Evolutionary conservation across 148 eudicot genomes (phyloP), one percentile per base, ranked within the genome.

Genomic region (Camellia sinensis): DNA sequence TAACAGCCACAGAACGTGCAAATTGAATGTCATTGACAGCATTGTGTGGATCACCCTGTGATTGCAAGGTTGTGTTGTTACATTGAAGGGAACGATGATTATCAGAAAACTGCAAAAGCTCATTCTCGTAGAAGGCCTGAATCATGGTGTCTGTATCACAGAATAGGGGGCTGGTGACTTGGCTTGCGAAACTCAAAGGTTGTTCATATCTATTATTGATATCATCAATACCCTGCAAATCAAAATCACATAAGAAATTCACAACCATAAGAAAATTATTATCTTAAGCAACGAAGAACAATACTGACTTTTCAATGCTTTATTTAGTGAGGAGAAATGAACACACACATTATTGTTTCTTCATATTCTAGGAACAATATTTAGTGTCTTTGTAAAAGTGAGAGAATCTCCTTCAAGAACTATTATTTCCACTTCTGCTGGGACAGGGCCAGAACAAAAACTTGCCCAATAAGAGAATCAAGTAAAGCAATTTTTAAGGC

Each of bases 41-140:
- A 67, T 76, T 83, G 45, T 80, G 86, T 19, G 85, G 76, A 78
- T 89, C 88, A 22, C 75, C 68, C 48, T 79, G 79, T 74, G 84
- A 86, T 6, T 82, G 90, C 64, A 87, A 75, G 71, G 70, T 56
- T 40, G 86, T n/a, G 64, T 45, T 80, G 53, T 65, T 73, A 66
- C 87, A 73, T 50, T 74, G 90, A 41, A 87, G 74, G 41, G 91
- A 71, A 76, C 67, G 82, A 73, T 81, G 89, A 2, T 84, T 78
- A 52, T 83, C 91, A 78, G 92, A 84, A 73, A 86, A 83, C 37
- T 83, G 83, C 75, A 88, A 82, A 74, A 86, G 89, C 19, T 79
- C 84, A 10, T 87, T 77, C 5, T 79, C 85, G 45, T 62, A 77
- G 71, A 89, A 85, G 50, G 88, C 74, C 75, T 74, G 88, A 73